Base-by-base conservation (phyloP, 352 stramenopile species). In the Pythium plurisporium region DNA sequence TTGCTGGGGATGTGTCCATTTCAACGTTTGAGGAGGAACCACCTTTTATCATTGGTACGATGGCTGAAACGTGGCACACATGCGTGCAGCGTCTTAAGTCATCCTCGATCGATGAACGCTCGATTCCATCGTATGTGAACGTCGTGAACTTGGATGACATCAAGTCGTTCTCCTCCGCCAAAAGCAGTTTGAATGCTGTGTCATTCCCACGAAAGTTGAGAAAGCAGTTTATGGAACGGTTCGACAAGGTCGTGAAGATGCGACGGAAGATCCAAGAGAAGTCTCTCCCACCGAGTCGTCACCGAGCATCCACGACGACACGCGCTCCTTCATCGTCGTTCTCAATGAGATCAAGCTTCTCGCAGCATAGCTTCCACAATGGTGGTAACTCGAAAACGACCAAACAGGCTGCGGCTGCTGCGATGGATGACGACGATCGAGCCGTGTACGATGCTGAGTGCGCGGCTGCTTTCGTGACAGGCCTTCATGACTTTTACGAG, bases 131-230 rank as follows among this genome's bases (percentile, higher is more conserved):
- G n/a, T 77, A 72, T 15, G 75, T 91, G 29, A 88, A 86, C 3
- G 76, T 93, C 2, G 56, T 91, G 37, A 71, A 91, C 69, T 46
- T 93, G 19, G 81, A 90, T 22, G 64, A 79, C 25, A 45, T 88
- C 23, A 70, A 66, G 1, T 65, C 73, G 3, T 76, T 90, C 27
- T 55, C 61, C 4, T 69, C 66, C 8, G 82, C 83, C 17, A 90
- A 87, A 59, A 77, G 64, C 33, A 76, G 74, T 38, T 55, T 64
- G 5, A 86, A 83, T 45, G 75, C 82, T 0, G 66, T 88, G 19
- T 72, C 67, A 1, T 61, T 91, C 50, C 82, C 82, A 7, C 79
- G 80, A 29, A 93, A 93, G 55, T 84, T 79, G 76, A 70, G 82
- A 17, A 78, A 82, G 25, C 80, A 89, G 61, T 86, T 93, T 36